These are phyloP conservation scores for Botryotinia narcissicola DNA, from an alignment of 2,329 filamentous ascomycete species.

Conservation along the genomic window DNA sequence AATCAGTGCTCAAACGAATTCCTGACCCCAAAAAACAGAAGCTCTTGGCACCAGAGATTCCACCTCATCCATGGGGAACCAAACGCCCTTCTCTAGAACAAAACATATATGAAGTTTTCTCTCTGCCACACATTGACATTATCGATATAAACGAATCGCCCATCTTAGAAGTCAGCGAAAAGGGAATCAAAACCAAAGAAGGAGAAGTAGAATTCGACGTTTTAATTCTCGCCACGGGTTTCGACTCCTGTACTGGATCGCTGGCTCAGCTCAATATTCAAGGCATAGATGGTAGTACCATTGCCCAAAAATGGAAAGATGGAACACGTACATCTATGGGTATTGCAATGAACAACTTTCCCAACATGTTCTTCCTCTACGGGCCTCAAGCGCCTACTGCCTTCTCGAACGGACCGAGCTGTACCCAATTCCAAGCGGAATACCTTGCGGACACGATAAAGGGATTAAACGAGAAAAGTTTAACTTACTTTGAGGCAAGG, in stretches of 20 bases:
- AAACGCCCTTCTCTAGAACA: slow-evolving; percentile 49
- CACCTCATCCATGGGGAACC: slow-evolving; percentile 47
- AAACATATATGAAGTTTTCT: slow-evolving; percentile 50
- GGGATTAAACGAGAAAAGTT: slow-evolving; percentile 34
- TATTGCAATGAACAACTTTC: slow-evolving; percentile 43
- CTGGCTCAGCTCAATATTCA: slow-evolving; percentile 38
- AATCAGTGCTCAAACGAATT: slow-evolving; percentile 3
- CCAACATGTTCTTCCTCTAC: slow-evolving; percentile 49
- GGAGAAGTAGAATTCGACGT: slow-evolving; percentile 37
- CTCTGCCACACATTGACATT: slow-evolving; percentile 46
- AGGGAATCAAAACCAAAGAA: slow-evolving; percentile 39
- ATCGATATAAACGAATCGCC: slow-evolving; percentile 46
- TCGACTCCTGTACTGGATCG: slow-evolving; percentile 40
- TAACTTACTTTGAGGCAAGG: slow-evolving; percentile 38
- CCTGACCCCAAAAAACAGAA: slow-evolving; percentile 39
- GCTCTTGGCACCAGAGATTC: slow-evolving; percentile 47
- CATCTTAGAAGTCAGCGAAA: slow-evolving; percentile 43
- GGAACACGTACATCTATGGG: slow-evolving; percentile 42
- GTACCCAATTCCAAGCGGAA: slow-evolving; percentile 43
- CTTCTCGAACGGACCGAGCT: slow-evolving; percentile 43
- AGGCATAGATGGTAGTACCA: slow-evolving; percentile 33
- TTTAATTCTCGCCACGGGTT: slow-evolving; percentile 42
- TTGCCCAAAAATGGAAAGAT: slow-evolving; percentile 39
- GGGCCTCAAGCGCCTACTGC: slow-evolving; percentile 44
- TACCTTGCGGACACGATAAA: slow-evolving; percentile 42